Evolutionary conservation across 2,329 filamentous ascomycete species (phyloP), one percentile per base, ranked within the genome.

Genomic region (Aschersonia sp.): DNA sequence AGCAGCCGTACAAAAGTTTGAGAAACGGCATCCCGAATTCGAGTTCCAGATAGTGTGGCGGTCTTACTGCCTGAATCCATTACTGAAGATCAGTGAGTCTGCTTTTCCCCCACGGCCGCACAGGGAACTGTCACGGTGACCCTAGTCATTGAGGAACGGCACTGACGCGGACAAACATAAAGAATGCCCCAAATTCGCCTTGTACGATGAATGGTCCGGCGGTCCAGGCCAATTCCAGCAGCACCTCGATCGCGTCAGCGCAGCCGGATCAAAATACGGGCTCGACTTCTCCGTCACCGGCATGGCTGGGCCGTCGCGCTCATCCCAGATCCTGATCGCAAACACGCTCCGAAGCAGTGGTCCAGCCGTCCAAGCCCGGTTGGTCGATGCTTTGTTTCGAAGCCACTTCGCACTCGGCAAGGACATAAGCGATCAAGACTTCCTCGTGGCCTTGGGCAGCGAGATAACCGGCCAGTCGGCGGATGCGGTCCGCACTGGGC

Each of bases 41-140:
- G 61, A 65, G 4, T 74, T 76, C 49, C 65, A 72, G 42, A 57
- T 75, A 9, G 57, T 59, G 1, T 76, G 69, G 61, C 68, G 66
- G 41, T 72, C 73, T 0, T 73, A 68, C 50, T 65, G 74, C 47
- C 61, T 76, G 2, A 63, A 61, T 45, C 68, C 69, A 4, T 56
- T 60, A 5, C 55, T 65, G 29, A 52, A 51, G 12, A 50, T 48
- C 32, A 50, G 55, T 55, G 43, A 40, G 55, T 51, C 6, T 42
- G 41, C 28, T 40, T 10, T 40, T 45, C 29, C 12, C 32, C 30
- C 9, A 28, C 41, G n/a, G 10, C 35, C 32, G 10, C 41, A 32
- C n/a, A 32, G 32, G 5, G 3, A 35, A 6, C 29, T 38, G 12
- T 12, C 45, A 30, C 35, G 32, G 46, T 55, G 12, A 38, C 10